Evolutionary conservation across 257 asterid genomes (phyloP).

Genomic region (Leptodermis oblonga): DNA sequence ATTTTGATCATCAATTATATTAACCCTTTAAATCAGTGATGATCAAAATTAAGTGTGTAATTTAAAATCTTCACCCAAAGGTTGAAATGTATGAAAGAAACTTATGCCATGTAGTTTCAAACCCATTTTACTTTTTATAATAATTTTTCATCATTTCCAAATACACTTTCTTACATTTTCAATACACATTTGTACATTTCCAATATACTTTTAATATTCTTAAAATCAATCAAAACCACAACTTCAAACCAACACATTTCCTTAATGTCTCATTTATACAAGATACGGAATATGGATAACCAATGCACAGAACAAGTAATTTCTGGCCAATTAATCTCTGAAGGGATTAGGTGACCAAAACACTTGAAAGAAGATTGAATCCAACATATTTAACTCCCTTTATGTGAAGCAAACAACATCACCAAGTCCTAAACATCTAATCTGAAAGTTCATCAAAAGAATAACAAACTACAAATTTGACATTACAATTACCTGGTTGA

Average conservation of each 20-base stretch:
- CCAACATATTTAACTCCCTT: background rate
- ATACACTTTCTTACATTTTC: no score
- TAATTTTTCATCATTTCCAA: no score
- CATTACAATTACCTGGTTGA: constrained; percentile 59
- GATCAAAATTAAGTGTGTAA: background rate
- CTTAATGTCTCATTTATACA: no score
- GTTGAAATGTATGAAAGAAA: background rate
- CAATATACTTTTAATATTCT: no score
- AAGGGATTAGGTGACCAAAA: background rate
- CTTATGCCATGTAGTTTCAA: no score
- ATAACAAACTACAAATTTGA: background rate
- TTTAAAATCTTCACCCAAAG: background rate
- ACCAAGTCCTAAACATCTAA: background rate
- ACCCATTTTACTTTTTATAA: no score
- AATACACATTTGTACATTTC: no score
- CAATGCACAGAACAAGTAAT: background rate
- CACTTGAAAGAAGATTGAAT: background rate
- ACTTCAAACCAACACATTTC: no score
- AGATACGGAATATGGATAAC: background rate
- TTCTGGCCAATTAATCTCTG: background rate
- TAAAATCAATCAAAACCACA: no score
- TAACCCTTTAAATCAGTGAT: background rate
- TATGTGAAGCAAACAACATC: background rate
- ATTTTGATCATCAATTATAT: background rate
- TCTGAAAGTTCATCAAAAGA: background rate